Percentiles rank a stretch among this genome's conserved stretches.
Conservation (phyloP, 495 filamentous ascomycete species). For the Aspergillus asperescens region DNA sequence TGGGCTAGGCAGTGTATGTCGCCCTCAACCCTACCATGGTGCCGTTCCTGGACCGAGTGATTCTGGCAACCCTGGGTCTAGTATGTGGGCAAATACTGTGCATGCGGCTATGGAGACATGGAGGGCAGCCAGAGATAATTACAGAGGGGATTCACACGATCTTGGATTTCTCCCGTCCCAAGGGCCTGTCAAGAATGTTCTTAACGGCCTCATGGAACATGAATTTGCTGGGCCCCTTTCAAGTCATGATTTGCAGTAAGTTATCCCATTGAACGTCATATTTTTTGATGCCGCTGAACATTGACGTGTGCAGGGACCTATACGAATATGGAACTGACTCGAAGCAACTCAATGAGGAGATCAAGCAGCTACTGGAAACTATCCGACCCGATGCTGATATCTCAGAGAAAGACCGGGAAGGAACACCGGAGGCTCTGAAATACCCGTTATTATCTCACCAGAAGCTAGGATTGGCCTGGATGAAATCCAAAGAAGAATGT, state of each 20-base stretch:
- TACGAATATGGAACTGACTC: conserved; percentile 44
- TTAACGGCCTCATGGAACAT: background rate
- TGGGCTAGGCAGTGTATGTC: background rate
- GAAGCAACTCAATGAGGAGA: conserved; percentile 56
- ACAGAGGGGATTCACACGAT: background rate
- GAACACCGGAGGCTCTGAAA: conserved; percentile 69
- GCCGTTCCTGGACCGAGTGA: conserved; percentile 5
- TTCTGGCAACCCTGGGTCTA: background rate
- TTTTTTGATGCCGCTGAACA: background rate
- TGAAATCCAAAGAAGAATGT: conserved; percentile 74
- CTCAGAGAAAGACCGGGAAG: conserved; percentile 57
- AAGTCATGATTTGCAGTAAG: conserved; percentile 7
- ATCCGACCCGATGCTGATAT: conserved; percentile 71
- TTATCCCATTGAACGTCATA: background rate
- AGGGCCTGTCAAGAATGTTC: background rate
- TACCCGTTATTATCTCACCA: conserved; percentile 75
- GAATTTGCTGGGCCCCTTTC: background rate
- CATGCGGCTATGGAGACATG: conserved; percentile 20
- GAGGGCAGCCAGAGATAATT: conserved; percentile 8
- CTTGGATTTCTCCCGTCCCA: background rate
- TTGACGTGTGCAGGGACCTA: conserved; percentile 15
- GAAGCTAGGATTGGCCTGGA: conserved; percentile 76
- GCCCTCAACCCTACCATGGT: background rate
- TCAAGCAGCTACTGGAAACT: conserved; percentile 62
- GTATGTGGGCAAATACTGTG: conserved; percentile 13